Base-by-base conservation (phyloP, 306 rosid species). In the Clitoria ternatea region DNA sequence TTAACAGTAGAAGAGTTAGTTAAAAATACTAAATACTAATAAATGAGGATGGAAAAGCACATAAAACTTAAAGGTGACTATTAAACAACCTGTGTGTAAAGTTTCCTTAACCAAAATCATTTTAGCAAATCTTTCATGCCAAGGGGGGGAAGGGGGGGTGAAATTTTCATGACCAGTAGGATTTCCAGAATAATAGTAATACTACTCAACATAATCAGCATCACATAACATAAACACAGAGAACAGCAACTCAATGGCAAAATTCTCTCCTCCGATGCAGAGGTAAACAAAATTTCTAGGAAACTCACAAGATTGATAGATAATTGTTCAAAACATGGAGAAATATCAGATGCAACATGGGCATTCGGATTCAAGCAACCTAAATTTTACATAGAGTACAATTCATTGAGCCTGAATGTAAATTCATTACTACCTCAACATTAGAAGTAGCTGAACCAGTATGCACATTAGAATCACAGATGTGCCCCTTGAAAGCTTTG, bases 361-460 rank as follows among this genome's bases (percentile, higher is more conserved):
- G 33, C 23, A n/a, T 55, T 66, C 19, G n/a, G 13, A 29, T 22
- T 29, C 49, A 61, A 54, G 22, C 27, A 52, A 19, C 32, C 59
- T 39, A 67, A 72, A 53, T 61, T 18, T 19, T 55, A 22, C 33
- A 13, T 22, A 78, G 8, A 18, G 44, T 33, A 44, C 44, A 45
- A 27, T 3, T 57, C 8, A 20, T 27, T 37, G 52, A 7, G 57
- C 70, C 7, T 37, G 66, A 66, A 55, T 69, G 47, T 10, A 22
- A 15, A 77, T n/a, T n/a, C n/a, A n/a, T 29, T 20, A 49, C 23
- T 62, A 92, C 98, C 97, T 90, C 92, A 70, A 85, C 80, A 77
- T 87, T 70, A 53, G 86, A 82, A 53, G 80, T 57, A 59, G 76
- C 62, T 8, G 78, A 79, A 67, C 74, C 97, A 5, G 44, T 54